Evolutionary conservation across 2,329 filamentous ascomycete species (phyloP).

Genomic region (Alternaria conjuncta): DNA sequence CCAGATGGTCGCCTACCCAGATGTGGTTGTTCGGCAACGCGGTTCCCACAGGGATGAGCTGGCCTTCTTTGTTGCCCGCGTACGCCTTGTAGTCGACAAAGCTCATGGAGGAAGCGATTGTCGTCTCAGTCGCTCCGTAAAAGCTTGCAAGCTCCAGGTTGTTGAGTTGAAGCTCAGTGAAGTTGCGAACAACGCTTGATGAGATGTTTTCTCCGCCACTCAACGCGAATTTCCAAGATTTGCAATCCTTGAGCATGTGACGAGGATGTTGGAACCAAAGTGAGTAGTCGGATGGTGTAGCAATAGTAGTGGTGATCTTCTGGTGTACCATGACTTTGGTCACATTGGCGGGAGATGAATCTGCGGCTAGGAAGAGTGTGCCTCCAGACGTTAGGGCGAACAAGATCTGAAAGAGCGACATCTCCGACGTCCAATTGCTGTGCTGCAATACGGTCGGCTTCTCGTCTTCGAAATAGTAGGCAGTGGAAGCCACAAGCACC

Average conservation of each 20-base stretch:
- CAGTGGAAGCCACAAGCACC: background rate
- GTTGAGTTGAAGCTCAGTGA: background rate
- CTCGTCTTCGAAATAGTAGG: background rate
- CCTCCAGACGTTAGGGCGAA: background rate
- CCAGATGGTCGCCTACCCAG: background rate
- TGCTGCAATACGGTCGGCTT: background rate
- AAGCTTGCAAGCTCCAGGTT: background rate
- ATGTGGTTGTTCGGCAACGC: background rate
- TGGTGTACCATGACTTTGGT: background rate
- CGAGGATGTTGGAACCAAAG: background rate
- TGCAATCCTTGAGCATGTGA: background rate
- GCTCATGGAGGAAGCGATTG: background rate
- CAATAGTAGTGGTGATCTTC: background rate
- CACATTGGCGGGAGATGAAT: background rate
- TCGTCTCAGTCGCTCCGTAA: background rate
- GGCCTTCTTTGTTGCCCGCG: background rate
- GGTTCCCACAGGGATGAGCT: background rate
- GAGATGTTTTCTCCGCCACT: background rate
- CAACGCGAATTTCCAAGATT: background rate
- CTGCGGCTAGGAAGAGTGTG: background rate
- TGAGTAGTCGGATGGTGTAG: constrained; percentile 5
- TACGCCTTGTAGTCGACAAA: constrained; percentile 1
- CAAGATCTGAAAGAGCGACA: background rate
- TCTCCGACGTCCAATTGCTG: background rate
- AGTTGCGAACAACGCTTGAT: background rate